phyloP scores from a whole-genome alignment of 192 early-diverging fungal species.

The Helicostylum pulchrum region DNA sequence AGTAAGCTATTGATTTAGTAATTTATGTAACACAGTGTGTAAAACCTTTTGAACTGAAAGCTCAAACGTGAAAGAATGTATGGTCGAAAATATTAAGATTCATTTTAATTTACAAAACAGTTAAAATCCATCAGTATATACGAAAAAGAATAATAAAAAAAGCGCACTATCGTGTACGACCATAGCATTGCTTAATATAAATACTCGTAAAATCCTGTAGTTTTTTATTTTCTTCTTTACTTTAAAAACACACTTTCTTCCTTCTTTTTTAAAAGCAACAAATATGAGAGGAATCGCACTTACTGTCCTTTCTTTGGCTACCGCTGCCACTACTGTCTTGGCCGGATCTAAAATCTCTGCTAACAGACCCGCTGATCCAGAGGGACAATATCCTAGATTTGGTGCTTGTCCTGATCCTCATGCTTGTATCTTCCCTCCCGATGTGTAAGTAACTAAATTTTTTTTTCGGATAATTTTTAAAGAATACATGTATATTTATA shows the following conservation, averaged over 20 bases:
- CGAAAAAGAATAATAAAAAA: background rate
- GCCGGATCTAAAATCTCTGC: conserved; percentile 3
- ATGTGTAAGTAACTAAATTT: conserved; percentile 33
- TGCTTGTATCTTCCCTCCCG: conserved; percentile 48
- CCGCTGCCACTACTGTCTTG: conserved; percentile 1
- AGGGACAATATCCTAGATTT: conserved; percentile 47
- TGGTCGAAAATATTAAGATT: background rate
- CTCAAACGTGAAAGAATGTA: background rate
- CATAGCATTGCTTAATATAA: too few species aligned
- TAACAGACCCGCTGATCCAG: conserved; percentile 24
- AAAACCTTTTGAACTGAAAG: background rate
- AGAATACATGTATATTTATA: background rate
- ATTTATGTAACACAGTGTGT: too few species aligned
- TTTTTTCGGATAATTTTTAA: background rate
- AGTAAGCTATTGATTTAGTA: too few species aligned
- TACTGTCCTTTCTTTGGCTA: conserved; percentile 16
- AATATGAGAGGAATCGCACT: conserved; percentile 7
- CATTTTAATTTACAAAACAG: background rate
- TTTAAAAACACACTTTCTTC: background rate
- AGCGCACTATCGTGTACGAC: background rate
- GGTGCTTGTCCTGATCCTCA: conserved; percentile 45
- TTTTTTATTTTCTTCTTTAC: background rate
- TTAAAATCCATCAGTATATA: background rate
- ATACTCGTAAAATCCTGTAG: too few species aligned
- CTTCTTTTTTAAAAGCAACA: background rate